phyloP scores from a whole-genome alignment of 345 rosid species.

The Lagerstroemia speciosa region DNA sequence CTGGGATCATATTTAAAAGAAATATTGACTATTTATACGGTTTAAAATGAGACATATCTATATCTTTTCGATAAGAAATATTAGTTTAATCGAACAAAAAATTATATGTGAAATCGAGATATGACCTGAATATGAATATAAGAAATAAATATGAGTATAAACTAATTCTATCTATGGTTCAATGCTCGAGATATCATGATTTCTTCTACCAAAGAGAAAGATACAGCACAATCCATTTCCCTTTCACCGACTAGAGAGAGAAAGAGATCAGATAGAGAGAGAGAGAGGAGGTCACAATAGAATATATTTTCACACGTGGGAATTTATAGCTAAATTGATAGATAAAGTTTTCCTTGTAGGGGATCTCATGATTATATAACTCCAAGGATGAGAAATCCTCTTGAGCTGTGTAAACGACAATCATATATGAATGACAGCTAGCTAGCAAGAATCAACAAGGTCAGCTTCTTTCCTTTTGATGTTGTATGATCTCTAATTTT shows the following conservation, averaged over 20 bases:
- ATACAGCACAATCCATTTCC: background rate
- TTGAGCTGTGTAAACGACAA: background rate
- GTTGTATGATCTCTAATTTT: too few relatives aligned
- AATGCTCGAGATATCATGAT: background rate
- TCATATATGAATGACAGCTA: background rate
- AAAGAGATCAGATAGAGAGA: background rate
- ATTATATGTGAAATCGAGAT: background rate
- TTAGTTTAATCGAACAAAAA: background rate
- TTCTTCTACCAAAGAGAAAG: background rate
- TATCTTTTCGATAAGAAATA: too few relatives aligned
- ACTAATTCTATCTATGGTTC: background rate
- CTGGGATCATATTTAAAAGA: too few relatives aligned
- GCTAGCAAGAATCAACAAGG: background rate
- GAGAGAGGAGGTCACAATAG: background rate
- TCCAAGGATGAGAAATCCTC: too few relatives aligned
- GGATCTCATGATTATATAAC: background rate
- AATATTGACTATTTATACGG: too few relatives aligned
- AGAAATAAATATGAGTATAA: too few relatives aligned
- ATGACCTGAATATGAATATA: too few relatives aligned
- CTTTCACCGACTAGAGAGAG: background rate
- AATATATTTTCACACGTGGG: background rate
- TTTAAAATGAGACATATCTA: background rate
- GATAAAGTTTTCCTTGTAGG: background rate
- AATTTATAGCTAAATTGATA: background rate
- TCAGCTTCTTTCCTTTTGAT: background rate